Percentiles rank a stretch among this genome's conserved stretches.
These are phyloP conservation scores for Phlyctochytrium planicorne DNA, from an alignment of 192 early-diverging fungal genomes.

Conservation along the genomic window DNA sequence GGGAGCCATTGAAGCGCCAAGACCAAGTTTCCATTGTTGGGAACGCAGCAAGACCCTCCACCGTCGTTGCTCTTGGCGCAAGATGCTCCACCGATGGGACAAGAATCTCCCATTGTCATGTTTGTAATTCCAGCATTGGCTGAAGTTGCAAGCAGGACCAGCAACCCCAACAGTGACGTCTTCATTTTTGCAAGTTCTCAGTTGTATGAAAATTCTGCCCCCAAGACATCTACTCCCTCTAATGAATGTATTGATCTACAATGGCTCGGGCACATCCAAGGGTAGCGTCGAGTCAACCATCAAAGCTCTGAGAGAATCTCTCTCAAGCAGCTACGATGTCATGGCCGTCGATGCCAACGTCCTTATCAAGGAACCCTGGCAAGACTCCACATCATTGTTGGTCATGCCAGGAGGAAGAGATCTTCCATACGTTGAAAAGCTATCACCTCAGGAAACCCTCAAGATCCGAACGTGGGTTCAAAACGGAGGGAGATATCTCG, in stretches of 20 bases:
- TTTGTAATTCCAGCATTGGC: too few species aligned
- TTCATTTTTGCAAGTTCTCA: too few species aligned
- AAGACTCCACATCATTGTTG: slow-evolving; percentile 77
- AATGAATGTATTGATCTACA: slow-evolving; percentile 84
- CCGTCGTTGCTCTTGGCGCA: too few species aligned
- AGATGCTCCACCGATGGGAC: too few species aligned
- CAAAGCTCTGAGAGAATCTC: slow-evolving; percentile 67
- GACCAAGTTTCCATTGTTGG: slow-evolving; percentile 25
- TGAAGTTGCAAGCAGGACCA: too few species aligned
- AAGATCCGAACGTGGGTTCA: slow-evolving; percentile 67
- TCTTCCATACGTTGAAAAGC: slow-evolving; percentile 71
- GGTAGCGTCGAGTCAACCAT: slow-evolving; percentile 64
- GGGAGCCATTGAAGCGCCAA: slow-evolving; percentile 30
- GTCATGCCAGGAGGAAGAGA: slow-evolving; percentile 92
- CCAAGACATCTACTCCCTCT: too few species aligned
- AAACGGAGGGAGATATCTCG: slow-evolving; percentile 82
- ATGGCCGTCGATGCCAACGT: slow-evolving; percentile 75
- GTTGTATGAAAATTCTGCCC: too few species aligned
- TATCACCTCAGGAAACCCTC: slow-evolving; percentile 55
- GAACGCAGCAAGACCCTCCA: slow-evolving; percentile 29
- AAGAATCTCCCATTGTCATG: too few species aligned
- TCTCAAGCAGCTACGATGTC: slow-evolving; percentile 85
- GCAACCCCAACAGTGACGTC: too few species aligned
- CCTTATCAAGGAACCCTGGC: slow-evolving; percentile 80
- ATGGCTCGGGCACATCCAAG: slow-evolving; percentile 70